Percentiles rank a stretch among this genome's conserved stretches.
Conservation (phyloP, 1,139 yeast species). For the Geotrichum australiense region DNA sequence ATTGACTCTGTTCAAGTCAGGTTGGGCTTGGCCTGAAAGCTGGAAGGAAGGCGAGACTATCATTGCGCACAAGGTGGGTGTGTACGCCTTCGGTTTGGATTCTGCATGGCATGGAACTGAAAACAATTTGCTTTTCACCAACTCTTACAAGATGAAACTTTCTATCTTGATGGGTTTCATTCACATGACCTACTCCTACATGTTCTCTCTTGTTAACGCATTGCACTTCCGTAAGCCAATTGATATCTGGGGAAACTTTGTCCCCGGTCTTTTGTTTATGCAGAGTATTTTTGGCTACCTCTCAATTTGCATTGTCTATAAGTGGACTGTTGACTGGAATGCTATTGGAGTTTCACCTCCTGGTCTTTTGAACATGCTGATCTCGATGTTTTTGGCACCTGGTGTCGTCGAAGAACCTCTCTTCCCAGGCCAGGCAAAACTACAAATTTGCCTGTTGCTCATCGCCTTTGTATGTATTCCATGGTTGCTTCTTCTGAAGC, state of each 20-base stretch:
- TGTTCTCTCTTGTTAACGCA: slow-evolving; percentile 80
- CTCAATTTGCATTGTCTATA: slow-evolving; percentile 75
- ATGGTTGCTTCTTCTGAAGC: slow-evolving; percentile 83
- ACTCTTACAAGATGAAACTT: slow-evolving; percentile 93
- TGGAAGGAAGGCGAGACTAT: slow-evolving; percentile 60
- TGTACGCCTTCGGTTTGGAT: slow-evolving; percentile 81
- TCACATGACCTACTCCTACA: slow-evolving; percentile 88
- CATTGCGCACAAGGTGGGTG: slow-evolving; percentile 57
- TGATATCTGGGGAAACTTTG: slow-evolving; percentile 85
- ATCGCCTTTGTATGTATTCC: slow-evolving; percentile 88
- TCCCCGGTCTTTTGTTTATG: slow-evolving; percentile 93
- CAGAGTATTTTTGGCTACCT: slow-evolving; percentile 93
- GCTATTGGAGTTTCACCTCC: slow-evolving; percentile 74
- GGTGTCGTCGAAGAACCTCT: slow-evolving; percentile 79
- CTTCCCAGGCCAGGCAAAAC: slow-evolving; percentile 74
- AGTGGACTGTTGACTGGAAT: slow-evolving; percentile 94
- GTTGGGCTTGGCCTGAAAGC: slow-evolving; percentile 87
- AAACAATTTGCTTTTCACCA: slow-evolving; percentile 79
- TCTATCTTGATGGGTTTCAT: slow-evolving; percentile 90
- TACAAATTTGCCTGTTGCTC: slow-evolving; percentile 67
- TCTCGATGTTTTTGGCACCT: slow-evolving; percentile 92
- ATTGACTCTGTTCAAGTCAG: slow-evolving; percentile 75
- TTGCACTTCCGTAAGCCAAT: slow-evolving; percentile 65
- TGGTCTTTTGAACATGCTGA: slow-evolving; percentile 86
- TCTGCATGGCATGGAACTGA: slow-evolving; percentile 98